phyloP scores from a whole-genome alignment of 441 rosid species.

The Eutrema salsugineum region DNA sequence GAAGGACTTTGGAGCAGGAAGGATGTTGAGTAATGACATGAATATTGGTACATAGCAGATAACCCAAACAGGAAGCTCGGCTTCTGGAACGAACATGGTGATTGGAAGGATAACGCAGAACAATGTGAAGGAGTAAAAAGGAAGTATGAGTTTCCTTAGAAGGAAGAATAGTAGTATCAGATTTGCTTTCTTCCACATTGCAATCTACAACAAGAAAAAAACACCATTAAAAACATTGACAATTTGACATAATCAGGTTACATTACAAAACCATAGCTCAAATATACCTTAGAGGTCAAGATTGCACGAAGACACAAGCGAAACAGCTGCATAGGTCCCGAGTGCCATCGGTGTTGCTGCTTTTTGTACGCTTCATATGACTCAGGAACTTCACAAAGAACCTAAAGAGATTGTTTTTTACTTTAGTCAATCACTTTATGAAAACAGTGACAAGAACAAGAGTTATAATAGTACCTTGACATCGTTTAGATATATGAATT shows the following conservation, averaged over 20 bases:
- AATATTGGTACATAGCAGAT: constrained; percentile 78
- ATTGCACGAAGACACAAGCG: constrained; percentile 80
- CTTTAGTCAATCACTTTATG: not conserved
- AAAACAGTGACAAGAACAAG: not conserved
- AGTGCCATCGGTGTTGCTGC: constrained; percentile 97
- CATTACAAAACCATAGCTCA: not conserved
- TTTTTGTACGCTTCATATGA: constrained; percentile 91
- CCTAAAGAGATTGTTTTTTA: constrained; percentile 34
- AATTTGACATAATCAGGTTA: not conserved
- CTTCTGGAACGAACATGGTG: constrained; percentile 83
- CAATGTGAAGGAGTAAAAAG: constrained; percentile 85
- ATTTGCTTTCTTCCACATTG: constrained; percentile 83
- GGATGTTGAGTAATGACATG: constrained; percentile 77
- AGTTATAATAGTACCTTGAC: constrained; percentile 47
- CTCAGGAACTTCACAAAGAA: constrained; percentile 85
- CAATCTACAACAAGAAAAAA: constrained; percentile 47
- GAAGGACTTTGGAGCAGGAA: constrained; percentile 71
- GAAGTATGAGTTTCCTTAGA: constrained; percentile 78
- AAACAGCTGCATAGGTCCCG: constrained; percentile 90
- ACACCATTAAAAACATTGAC: not conserved
- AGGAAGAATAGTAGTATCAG: constrained; percentile 71
- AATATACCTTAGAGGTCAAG: constrained; percentile 64
- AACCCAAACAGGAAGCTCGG: constrained; percentile 84
- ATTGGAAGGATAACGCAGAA: constrained; percentile 84
- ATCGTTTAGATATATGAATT: constrained; percentile 73